Conservation (phyloP, 805 yeast species). For the Zygoascus ofunaensis region DNA sequence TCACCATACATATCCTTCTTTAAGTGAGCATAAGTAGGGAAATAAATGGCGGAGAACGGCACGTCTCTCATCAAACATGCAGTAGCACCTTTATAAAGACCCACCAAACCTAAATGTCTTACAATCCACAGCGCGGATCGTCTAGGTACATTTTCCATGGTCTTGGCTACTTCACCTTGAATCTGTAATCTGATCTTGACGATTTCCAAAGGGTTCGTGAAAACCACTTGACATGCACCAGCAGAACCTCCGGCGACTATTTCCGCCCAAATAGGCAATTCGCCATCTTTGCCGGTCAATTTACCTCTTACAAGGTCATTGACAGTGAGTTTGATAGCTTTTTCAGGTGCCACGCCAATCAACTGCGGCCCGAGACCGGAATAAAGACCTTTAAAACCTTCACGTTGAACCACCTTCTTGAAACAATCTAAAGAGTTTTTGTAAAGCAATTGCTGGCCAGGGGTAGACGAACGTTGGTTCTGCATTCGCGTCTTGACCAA, state of each 20-base stretch:
- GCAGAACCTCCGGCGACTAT: constrained; percentile 86
- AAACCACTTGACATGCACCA: constrained; percentile 92
- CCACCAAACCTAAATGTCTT: constrained; percentile 67
- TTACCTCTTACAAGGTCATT: constrained; percentile 77
- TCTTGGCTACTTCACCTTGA: constrained; percentile 61
- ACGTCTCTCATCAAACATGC: constrained; percentile 94
- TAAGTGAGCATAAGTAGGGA: constrained; percentile 93
- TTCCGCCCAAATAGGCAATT: constrained; percentile 52
- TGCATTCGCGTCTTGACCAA: constrained; percentile 95
- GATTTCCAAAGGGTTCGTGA: constrained; percentile 93
- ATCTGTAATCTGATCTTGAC: constrained; percentile 92
- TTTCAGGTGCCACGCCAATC: constrained; percentile 97
- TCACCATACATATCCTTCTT: constrained; percentile 74
- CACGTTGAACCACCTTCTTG: constrained; percentile 60
- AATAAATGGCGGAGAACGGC: constrained; percentile 92
- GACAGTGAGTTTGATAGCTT: constrained; percentile 91
- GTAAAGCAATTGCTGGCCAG: constrained; percentile 43
- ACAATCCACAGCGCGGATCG: constrained; percentile 64
- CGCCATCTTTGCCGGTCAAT: constrained; percentile 44
- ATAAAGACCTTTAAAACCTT: constrained; percentile 79
- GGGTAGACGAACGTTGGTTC: constrained; percentile 68
- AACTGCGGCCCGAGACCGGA: constrained; percentile 91
- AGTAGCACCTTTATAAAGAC: constrained; percentile 81
- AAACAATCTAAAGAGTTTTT: constrained; percentile 82
- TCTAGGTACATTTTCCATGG: constrained; percentile 28